Percentiles rank a stretch among this genome's conserved stretches.
Evolutionary conservation across 352 stramenopile genomes (phyloP).

Genomic region (Globisporangium cystogenes): DNA sequence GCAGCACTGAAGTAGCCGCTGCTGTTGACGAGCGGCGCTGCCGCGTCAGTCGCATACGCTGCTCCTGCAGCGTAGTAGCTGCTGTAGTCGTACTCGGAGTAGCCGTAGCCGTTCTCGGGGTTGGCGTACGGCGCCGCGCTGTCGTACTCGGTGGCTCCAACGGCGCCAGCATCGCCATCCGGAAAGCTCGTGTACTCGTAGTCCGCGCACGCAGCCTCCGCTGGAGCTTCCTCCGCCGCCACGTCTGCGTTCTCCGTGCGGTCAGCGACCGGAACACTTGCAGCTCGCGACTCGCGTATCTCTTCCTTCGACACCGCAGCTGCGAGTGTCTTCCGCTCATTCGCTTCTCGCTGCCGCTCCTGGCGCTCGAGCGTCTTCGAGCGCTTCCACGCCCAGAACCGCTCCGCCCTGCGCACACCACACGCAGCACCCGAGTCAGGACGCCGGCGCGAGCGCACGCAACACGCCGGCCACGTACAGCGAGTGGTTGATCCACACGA

Average conservation of each 20-base stretch:
- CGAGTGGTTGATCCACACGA: constrained; percentile 64
- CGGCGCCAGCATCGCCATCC: background rate
- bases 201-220: background rate
- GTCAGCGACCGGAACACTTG: background rate
- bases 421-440: background rate
- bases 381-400: constrained; percentile 44
- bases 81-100: constrained; percentile 8
- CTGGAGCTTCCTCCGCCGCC: background rate
- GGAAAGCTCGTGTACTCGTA: background rate
- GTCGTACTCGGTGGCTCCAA: constrained; percentile 13
- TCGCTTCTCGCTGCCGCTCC: constrained; percentile 14
- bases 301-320: background rate
- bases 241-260: background rate
- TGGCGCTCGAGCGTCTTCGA: constrained; percentile 22
- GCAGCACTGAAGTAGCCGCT: constrained; percentile 23
- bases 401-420: constrained; percentile 31
- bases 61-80: constrained; percentile 5
- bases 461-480: constrained; percentile 31
- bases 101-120: constrained; percentile 24
- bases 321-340: constrained; percentile 9
- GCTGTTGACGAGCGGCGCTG: constrained; percentile 19
- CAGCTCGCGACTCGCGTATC: background rate
- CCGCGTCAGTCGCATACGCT: background rate
- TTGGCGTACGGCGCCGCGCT: constrained; percentile 8
- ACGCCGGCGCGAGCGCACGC: background rate